phyloP scores from a whole-genome alignment of 768 basidiomycete species.

The Leccinum fibrillosum region DNA sequence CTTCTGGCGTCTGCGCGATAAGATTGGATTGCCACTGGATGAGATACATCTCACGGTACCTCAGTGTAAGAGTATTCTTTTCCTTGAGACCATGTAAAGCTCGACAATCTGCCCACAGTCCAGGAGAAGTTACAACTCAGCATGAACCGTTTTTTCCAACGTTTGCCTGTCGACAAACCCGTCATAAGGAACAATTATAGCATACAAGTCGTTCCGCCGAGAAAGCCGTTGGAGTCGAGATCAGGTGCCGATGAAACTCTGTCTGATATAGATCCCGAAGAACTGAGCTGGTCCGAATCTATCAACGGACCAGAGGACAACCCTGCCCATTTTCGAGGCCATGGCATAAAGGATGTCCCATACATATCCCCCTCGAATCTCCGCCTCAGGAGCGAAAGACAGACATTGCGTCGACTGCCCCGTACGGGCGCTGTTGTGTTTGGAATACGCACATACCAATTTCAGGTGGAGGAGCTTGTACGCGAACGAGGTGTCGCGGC shows the following conservation, averaged over 20 bases:
- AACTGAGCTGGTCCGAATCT: no score
- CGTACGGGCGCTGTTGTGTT: conserved; percentile 66
- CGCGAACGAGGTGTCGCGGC: conserved; percentile 59
- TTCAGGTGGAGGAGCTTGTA: conserved; percentile 49
- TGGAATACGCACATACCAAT: conserved; percentile 67
- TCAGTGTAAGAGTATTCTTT: conserved; percentile 48
- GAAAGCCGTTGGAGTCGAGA: no score
- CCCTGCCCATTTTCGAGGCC: conserved; percentile 7
- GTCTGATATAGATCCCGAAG: no score
- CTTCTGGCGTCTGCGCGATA: conserved; percentile 78
- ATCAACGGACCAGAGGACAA: no score
- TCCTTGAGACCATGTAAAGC: background rate
- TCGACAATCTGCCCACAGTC: conserved; percentile 38
- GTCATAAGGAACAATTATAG: conserved; percentile 72
- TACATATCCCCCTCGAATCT: conserved; percentile 40
- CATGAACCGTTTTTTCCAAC: conserved; percentile 70
- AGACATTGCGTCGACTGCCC: conserved; percentile 64
- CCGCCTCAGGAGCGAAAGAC: conserved; percentile 63
- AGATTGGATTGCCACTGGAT: conserved; percentile 69
- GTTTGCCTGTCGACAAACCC: conserved; percentile 64
- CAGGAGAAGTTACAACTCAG: conserved; percentile 60
- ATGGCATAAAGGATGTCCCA: conserved; percentile 7
- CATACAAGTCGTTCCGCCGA: no score
- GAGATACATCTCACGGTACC: conserved; percentile 69
- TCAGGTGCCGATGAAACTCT: no score